These are phyloP conservation scores for Erodium maritimum DNA, from an alignment of 345 rosid genomes.

Conservation along the genomic window DNA sequence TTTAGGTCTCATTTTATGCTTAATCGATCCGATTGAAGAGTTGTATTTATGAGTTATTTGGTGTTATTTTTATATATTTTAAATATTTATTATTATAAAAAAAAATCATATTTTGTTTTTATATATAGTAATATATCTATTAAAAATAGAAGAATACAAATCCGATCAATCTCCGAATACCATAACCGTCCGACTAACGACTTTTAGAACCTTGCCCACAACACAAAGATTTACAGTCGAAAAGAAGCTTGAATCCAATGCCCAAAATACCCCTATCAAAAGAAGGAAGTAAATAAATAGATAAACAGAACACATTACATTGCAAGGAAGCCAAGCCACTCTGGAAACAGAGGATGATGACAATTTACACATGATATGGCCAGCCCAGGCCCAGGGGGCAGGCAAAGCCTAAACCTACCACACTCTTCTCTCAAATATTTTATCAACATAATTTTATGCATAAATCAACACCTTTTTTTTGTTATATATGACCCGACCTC, in stretches of 20 bases:
- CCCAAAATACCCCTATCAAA: constrained; percentile 1
- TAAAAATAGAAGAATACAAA: too few relatives aligned
- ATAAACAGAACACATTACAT: constrained; percentile 1
- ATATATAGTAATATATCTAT: too few relatives aligned
- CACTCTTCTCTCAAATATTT: constrained; percentile 8
- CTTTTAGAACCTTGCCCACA: too few relatives aligned
- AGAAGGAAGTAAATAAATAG: constrained; percentile 7
- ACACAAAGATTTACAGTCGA: constrained; percentile 5
- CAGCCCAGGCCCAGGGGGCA: constrained; percentile 18
- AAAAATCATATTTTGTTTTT: too few relatives aligned
- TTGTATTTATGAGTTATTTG: too few relatives aligned
- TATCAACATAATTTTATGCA: neutral
- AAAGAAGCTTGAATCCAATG: constrained; percentile 2
- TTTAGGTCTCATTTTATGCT: too few relatives aligned
- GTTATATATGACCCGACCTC: neutral
- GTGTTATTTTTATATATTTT: too few relatives aligned
- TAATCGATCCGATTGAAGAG: too few relatives aligned
- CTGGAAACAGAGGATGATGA: constrained; percentile 2
- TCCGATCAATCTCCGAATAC: too few relatives aligned
- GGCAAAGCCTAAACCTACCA: constrained; percentile 26
- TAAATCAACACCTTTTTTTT: too few relatives aligned
- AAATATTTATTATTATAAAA: too few relatives aligned
- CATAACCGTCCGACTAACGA: too few relatives aligned
- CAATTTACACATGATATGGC: constrained; percentile 9
- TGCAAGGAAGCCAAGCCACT: constrained; percentile 11